Conservation (phyloP, 1,284 basidiomycete genomes). For the Ustilago bromivora region DNA sequence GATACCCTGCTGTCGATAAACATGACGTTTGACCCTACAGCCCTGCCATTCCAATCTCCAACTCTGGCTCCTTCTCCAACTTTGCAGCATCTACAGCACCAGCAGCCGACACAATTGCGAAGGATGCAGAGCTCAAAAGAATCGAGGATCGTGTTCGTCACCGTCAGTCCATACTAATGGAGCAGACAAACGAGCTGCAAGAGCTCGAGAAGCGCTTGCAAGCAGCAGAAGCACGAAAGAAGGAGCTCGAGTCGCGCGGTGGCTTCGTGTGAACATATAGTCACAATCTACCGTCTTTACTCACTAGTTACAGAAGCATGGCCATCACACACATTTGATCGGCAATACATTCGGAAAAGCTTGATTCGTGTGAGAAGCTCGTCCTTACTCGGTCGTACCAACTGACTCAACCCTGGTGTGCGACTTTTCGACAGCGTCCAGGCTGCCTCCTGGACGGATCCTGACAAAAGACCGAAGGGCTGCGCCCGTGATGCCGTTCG, state of each 20-base stretch:
- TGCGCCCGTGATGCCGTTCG: no score
- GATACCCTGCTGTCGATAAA: neutral
- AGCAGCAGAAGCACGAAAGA: conserved; percentile 59
- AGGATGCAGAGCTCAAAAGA: conserved; percentile 31
- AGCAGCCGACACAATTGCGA: conserved; percentile 8
- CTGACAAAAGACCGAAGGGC: no score
- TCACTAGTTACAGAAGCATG: neutral
- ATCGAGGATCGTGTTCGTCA: conserved; percentile 58
- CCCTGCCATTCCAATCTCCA: conserved; percentile 34
- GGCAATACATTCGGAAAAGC: neutral
- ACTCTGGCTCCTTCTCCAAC: conserved; percentile 35
- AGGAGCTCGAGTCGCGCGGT: conserved; percentile 52
- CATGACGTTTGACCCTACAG: conserved; percentile 3
- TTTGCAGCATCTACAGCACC: conserved; percentile 13
- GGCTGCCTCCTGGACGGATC: no score
- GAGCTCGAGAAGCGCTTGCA: conserved; percentile 60
- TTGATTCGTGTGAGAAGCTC: neutral
- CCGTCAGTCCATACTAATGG: conserved; percentile 52
- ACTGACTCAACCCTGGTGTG: no score
- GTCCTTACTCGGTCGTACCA: no score
- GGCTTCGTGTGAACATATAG: conserved; percentile 29
- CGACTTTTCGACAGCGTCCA: no score
- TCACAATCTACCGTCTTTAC: neutral
- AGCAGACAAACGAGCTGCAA: conserved; percentile 60
- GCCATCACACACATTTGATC: neutral